Percentiles rank a stretch among this genome's conserved stretches.
Conservation (phyloP, 495 filamentous ascomycete species). For the Neurospora cerealis region DNA sequence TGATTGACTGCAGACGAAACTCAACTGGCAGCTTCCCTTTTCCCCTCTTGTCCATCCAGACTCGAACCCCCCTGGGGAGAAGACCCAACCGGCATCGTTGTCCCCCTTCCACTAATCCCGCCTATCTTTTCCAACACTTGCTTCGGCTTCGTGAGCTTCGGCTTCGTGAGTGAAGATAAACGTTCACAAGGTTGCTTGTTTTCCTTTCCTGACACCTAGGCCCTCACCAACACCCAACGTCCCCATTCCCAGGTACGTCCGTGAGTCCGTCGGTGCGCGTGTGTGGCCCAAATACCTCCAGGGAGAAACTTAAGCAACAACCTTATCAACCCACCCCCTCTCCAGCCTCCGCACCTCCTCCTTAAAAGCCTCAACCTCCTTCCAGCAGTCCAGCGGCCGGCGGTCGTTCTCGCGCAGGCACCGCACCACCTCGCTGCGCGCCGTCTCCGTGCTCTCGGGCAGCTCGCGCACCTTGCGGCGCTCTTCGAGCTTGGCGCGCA, state of each 20-base stretch:
- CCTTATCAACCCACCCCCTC: slow-evolving; percentile 75
- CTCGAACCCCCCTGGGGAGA: not conserved
- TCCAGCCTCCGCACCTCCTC: slow-evolving; percentile 76
- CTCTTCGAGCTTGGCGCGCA: slow-evolving; percentile 63
- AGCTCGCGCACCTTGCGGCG: slow-evolving; percentile 59
- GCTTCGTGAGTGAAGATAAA: not conserved
- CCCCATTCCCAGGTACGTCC: not conserved
- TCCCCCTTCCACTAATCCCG: not conserved
- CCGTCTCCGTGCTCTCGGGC: slow-evolving; percentile 55
- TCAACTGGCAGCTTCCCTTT: not conserved
- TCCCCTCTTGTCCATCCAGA: not conserved
- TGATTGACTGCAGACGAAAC: not conserved
- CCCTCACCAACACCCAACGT: not conserved
- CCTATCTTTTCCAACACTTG: not conserved
- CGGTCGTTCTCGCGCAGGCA: slow-evolving; percentile 82
- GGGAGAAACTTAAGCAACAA: slow-evolving; percentile 34
- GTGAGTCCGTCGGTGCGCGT: not conserved
- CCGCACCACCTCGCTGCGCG: slow-evolving; percentile 64
- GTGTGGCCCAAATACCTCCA: not conserved
- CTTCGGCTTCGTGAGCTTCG: not conserved
- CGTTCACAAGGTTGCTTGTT: not conserved
- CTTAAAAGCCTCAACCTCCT: slow-evolving; percentile 86
- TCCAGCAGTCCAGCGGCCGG: slow-evolving; percentile 89
- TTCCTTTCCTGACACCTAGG: not conserved
- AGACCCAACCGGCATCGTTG: not conserved